These are phyloP conservation scores for Solanum pinnatisectum DNA, from an alignment of 257 asterid species.

Conservation along the genomic window DNA sequence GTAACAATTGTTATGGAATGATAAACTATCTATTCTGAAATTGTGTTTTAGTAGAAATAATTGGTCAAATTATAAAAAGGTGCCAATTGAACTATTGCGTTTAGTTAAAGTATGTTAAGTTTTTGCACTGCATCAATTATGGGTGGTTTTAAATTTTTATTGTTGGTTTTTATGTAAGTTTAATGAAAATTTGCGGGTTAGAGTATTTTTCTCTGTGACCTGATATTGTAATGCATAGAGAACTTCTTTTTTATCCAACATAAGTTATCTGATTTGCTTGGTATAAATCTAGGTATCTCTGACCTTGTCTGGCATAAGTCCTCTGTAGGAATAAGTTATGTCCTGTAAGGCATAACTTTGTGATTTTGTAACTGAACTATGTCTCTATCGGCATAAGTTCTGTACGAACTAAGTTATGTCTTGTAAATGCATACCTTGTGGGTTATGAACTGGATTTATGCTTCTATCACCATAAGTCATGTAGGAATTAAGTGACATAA, in stretches of 20 bases:
- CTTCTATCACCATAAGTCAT: background rate
- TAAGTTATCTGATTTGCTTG: background rate
- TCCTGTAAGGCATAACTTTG: background rate
- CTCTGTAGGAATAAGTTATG: background rate
- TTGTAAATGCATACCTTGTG: no score
- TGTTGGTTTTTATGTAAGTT: no score
- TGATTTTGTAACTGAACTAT: no score
- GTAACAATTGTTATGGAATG: background rate
- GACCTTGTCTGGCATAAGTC: accelerated
- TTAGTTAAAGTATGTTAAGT: no score
- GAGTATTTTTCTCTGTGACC: no score
- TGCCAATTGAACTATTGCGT: background rate
- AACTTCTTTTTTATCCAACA: no score
- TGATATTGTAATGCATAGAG: no score
- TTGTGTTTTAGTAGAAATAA: background rate
- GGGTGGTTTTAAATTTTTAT: background rate
- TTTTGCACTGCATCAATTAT: background rate
- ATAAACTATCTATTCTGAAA: background rate
- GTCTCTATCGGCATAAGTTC: accelerated
- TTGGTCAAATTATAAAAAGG: background rate
- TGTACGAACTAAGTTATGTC: background rate
- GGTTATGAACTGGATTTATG: no score
- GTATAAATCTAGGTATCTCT: background rate
- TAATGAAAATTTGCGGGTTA: no score
- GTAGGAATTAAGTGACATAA: no score